Conservation (phyloP, 2,329 filamentous ascomycete genomes). For the Cladophialophora yegresii region DNA sequence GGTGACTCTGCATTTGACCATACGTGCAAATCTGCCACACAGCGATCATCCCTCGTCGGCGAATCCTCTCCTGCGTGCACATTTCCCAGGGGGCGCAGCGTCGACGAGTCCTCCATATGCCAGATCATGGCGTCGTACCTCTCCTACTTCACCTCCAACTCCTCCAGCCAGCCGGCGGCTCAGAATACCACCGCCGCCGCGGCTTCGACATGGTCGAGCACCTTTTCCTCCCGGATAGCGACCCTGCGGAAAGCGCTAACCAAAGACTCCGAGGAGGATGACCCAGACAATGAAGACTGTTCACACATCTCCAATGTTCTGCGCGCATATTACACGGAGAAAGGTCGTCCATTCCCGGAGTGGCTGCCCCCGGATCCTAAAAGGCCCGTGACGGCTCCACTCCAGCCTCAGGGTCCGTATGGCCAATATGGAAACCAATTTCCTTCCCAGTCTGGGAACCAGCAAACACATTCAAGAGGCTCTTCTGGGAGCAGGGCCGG, state of each 20-base stretch:
- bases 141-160: conserved; percentile 35
- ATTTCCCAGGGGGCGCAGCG: neutral
- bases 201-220: conserved; percentile 46
- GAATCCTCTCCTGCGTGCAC: neutral
- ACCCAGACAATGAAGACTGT: conserved; percentile 68
- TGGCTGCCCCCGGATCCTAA: conserved; percentile 95
- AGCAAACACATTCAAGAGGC: conserved; percentile 39
- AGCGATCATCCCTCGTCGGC: neutral
- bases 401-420: conserved; percentile 53
- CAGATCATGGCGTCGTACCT: conserved; percentile 33
- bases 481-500: conserved; percentile 47
- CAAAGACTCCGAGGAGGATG: conserved; percentile 67
- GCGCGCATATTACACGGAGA: conserved; percentile 88
- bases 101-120: neutral
- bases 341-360: conserved; percentile 73
- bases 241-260: conserved; percentile 64
- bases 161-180: conserved; percentile 26
- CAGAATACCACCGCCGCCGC: conserved; percentile 22
- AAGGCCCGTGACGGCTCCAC: conserved; percentile 58
- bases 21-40: neutral
- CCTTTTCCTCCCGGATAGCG: conserved; percentile 65
- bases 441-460: conserved; percentile 39
- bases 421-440: conserved; percentile 53
- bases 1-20: neutral
- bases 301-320: conserved; percentile 93